Conservation (phyloP, 257 asterid species). For the Gentiana dahurica region DNA sequence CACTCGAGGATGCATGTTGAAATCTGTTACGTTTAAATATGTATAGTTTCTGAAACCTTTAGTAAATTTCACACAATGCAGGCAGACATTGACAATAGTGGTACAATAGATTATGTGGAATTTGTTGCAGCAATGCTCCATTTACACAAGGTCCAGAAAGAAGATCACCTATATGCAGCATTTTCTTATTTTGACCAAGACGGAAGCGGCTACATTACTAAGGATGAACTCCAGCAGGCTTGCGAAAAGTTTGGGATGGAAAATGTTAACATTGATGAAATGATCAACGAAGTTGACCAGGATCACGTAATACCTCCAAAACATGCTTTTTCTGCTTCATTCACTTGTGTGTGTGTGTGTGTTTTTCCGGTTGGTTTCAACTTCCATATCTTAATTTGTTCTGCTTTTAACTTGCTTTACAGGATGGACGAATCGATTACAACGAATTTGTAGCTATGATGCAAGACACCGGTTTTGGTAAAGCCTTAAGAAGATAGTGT, state of each 20-base stretch:
- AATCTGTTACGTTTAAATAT: no score
- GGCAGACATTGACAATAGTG: slow-evolving; percentile 42
- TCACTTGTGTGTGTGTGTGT: no score
- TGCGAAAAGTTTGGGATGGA: slow-evolving; percentile 31
- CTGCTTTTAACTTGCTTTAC: slow-evolving; percentile 9
- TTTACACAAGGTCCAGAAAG: slow-evolving; percentile 32
- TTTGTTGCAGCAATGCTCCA: slow-evolving; percentile 45
- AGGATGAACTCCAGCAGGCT: slow-evolving; percentile 35
- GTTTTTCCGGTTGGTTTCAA: no score
- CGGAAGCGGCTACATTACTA: slow-evolving; percentile 42
- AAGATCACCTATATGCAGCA: slow-evolving; percentile 41
- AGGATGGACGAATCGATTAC: slow-evolving; percentile 85
- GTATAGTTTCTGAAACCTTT: not conserved
- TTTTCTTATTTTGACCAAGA: slow-evolving; percentile 42
- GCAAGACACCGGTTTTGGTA: slow-evolving; percentile 62
- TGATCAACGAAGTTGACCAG: slow-evolving; percentile 37
- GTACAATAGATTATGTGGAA: slow-evolving; percentile 42
- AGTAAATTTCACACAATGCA: slow-evolving; percentile 6
- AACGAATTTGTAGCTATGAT: slow-evolving; percentile 81
- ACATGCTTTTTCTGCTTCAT: not conserved
- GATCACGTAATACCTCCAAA: slow-evolving; percentile 20
- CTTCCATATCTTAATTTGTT: not conserved
- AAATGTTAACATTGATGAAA: slow-evolving; percentile 32
- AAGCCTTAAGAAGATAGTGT: not conserved
- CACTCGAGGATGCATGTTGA: no score